phyloP scores from a whole-genome alignment of 1,139 yeast species.

The Spencermartinsiella ligniputridi region DNA sequence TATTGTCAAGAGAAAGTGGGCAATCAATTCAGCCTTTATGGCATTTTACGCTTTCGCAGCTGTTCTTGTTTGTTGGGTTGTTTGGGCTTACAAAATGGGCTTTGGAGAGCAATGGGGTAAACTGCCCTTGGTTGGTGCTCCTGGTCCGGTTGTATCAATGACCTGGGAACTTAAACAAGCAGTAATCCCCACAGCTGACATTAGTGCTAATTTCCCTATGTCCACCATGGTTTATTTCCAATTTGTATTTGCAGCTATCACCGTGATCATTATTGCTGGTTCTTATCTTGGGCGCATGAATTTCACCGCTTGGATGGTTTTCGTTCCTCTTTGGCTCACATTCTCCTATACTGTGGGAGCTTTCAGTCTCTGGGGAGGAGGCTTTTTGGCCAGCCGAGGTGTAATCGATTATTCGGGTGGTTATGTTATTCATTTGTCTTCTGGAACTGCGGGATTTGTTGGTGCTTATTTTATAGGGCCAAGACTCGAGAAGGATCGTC shows the following conservation, averaged over 20 bases:
- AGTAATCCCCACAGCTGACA: conserved; percentile 6
- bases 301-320: conserved; percentile 9
- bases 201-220: conserved; percentile 9
- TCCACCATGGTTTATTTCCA: conserved; percentile 9
- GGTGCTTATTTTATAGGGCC: conserved; percentile 10
- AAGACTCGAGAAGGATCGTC: conserved; percentile 5
- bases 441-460: conserved; percentile 9
- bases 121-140: conserved; percentile 8
- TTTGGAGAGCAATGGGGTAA: conserved; percentile 8
- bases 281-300: conserved; percentile 8
- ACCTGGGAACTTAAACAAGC: conserved; percentile 10
- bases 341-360: conserved; percentile 10
- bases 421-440: conserved; percentile 8
- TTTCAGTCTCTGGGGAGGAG: conserved; percentile 11
- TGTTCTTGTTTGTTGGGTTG: conserved; percentile 8
- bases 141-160: conserved; percentile 9
- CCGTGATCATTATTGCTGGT: conserved; percentile 7
- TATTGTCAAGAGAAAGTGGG: conserved; percentile 9
- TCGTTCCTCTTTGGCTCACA: conserved; percentile 9
- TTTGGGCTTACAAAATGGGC: conserved; percentile 11
- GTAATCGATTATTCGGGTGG: conserved; percentile 10
- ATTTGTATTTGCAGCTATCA: conserved; percentile 10
- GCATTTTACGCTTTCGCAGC: conserved; percentile 10
- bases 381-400: conserved; percentile 7
- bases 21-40: conserved; percentile 9